Conservation (phyloP, 148 eudicot genomes). For the Hydrangea macrophylla region DNA sequence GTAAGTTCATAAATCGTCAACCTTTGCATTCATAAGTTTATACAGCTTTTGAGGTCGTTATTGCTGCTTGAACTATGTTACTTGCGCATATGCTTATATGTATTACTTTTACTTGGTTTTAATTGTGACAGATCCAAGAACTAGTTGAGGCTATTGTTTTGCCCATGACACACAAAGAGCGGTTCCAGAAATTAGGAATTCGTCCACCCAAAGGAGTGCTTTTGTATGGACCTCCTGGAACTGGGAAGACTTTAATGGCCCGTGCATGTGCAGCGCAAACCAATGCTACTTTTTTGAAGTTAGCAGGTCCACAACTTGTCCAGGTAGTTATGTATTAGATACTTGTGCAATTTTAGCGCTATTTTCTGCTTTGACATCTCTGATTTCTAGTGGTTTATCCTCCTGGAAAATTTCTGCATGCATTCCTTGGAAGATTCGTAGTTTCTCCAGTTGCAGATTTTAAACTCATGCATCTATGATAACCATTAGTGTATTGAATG, state of each 20-base stretch:
- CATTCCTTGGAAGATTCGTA: no score
- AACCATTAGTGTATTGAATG: no score
- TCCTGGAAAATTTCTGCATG: no score
- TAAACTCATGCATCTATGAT: no score
- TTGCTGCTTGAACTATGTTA: no score
- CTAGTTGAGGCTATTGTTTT: conserved; percentile 95
- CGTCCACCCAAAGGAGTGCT: conserved; percentile 97
- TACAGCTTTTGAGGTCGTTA: no score
- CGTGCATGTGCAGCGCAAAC: conserved; percentile 99
- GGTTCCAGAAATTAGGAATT: conserved; percentile 84
- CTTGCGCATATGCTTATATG: not conserved
- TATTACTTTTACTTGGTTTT: conserved; percentile 3
- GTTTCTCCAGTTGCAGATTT: no score
- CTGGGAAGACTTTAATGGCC: conserved; percentile 97
- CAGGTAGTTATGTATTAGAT: conserved; percentile 48
- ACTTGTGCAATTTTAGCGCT: no score
- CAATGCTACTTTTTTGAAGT: conserved; percentile 92
- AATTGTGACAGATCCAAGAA: conserved; percentile 74
- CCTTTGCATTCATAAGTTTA: no score
- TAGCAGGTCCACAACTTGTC: conserved; percentile 98
- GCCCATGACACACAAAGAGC: conserved; percentile 95
- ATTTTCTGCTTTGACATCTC: no score
- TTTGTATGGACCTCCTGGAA: conserved; percentile 96
- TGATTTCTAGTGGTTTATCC: no score
- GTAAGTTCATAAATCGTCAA: no score